Evolutionary conservation across 345 rosid genomes (phyloP).

Genomic region (Populus simonii): DNA sequence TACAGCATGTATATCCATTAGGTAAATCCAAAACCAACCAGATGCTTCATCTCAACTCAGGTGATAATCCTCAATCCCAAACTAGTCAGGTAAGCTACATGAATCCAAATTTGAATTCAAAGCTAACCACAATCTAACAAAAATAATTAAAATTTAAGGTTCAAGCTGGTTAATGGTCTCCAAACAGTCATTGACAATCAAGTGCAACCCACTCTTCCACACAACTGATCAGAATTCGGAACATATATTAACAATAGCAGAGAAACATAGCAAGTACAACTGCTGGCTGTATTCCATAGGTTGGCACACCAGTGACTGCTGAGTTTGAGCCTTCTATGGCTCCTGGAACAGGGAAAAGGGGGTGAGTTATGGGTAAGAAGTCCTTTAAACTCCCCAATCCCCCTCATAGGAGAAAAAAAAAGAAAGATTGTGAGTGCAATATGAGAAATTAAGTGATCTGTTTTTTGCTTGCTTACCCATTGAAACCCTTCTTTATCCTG

Average conservation of each 20-base stretch:
- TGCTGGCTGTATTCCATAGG: neutral
- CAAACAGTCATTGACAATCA: neutral
- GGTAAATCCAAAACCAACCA: neutral
- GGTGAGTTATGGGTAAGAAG: neutral
- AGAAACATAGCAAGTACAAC: neutral
- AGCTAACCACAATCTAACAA: neutral
- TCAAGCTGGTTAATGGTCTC: neutral
- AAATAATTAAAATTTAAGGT: neutral
- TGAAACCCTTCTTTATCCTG: constrained; percentile 86
- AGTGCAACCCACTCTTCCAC: neutral
- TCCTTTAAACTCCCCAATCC: neutral
- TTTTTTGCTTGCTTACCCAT: constrained; percentile 53
- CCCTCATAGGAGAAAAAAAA: neutral
- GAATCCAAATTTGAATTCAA: neutral
- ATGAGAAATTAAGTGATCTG: neutral
- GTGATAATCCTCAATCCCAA: neutral
- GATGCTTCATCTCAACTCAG: neutral
- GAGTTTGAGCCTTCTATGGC: neutral
- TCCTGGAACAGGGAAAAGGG: neutral
- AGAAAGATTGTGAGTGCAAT: neutral
- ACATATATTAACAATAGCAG: neutral
- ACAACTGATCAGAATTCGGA: neutral
- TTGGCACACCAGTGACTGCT: neutral
- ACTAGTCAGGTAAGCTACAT: neutral
- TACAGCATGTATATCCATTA: neutral